These are phyloP conservation scores for Diaporthe destruens DNA, from an alignment of 2,329 filamentous ascomycete genomes.

Conservation along the genomic window DNA sequence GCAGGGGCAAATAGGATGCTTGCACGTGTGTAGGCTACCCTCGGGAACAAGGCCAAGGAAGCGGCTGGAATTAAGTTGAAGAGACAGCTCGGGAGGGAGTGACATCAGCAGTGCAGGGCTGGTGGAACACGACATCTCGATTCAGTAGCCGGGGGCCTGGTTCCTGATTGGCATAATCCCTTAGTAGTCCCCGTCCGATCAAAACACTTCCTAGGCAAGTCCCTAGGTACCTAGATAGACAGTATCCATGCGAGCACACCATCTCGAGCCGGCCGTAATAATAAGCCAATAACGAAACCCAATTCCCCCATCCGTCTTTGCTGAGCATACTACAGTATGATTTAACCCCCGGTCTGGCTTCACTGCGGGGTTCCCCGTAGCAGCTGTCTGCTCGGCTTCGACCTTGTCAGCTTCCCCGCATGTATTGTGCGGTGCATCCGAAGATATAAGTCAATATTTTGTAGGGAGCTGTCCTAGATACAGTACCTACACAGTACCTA, in stretches of 20 bases:
- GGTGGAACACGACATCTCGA: not conserved
- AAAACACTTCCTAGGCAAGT: not conserved
- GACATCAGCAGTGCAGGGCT: constrained; percentile 15
- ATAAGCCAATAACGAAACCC: constrained; percentile 11
- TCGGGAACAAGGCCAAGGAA: constrained; percentile 17
- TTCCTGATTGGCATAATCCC: constrained; percentile 26
- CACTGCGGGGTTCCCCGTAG: constrained; percentile 19
- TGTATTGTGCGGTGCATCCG: not conserved
- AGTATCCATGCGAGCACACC: not conserved
- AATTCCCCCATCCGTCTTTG: constrained; percentile 1
- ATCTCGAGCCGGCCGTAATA: not conserved
- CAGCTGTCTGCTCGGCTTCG: not conserved
- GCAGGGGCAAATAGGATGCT: constrained; percentile 13
- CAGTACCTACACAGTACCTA: too few species aligned
- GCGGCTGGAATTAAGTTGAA: constrained; percentile 1
- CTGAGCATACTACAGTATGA: constrained; percentile 18
- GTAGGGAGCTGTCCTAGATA: not conserved
- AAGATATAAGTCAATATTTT: not conserved
- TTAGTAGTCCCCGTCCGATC: not conserved
- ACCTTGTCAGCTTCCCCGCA: constrained; percentile 1
- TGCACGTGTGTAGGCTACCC: not conserved
- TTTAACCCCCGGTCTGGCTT: not conserved
- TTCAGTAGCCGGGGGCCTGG: not conserved
- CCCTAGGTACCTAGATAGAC: too few species aligned
- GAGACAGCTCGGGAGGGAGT: constrained; percentile 18